Evolutionary conservation across 2,329 filamentous ascomycete species (phyloP), one percentile per base, ranked within the genome.

Genomic region (Epichloe elymi): DNA sequence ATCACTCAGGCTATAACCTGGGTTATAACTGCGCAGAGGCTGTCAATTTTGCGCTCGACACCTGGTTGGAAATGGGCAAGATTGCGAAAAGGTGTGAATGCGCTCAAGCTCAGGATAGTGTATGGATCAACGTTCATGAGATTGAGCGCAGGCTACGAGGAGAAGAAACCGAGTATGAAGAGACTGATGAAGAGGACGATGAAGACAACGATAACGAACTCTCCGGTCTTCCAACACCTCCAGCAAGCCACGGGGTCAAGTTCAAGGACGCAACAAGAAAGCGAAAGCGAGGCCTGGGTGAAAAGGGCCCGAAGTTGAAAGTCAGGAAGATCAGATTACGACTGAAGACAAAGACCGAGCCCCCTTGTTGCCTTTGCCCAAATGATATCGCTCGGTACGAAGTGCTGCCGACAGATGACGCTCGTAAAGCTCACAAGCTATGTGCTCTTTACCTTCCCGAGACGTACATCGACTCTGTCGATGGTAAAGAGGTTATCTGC

Each of bases 21-120:
- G 93, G 94, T 15, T 98, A 98, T 72, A 98, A 98, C 65, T 98
- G 93, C 67, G 93, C 93, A 30, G 93, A 98, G 65, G 95, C 93
- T 7, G 93, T 98, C 70, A 98, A 98, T 65, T 98, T 98, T 66
- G 93, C 91, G 5, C 83, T 95, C 8, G 90, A 96, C 58, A 85
- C 88, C 33, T 98, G 93, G 93, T 71, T 98, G 44, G 85, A 94
- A 48, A 96, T 93, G 73, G 93, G 90, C 20, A 88, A 89, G 60
- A 89, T 95, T 58, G 93, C 93, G 15, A 95, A 96, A 69, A 94
- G 93, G 66, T 98, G 93, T 68, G 85, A 97, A 62, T 98, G 93
- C 64, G 89, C 93, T 60, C 80, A 93, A 53, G 90, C 95, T 57
- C 83, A 94, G 54, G 93, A 98, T 71, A 97, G 91, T 61, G 93